Evolutionary conservation across 495 filamentous ascomycete genomes (phyloP), one percentile per base, ranked within the genome.

Genomic region (Aspergillus incahuasiensis): DNA sequence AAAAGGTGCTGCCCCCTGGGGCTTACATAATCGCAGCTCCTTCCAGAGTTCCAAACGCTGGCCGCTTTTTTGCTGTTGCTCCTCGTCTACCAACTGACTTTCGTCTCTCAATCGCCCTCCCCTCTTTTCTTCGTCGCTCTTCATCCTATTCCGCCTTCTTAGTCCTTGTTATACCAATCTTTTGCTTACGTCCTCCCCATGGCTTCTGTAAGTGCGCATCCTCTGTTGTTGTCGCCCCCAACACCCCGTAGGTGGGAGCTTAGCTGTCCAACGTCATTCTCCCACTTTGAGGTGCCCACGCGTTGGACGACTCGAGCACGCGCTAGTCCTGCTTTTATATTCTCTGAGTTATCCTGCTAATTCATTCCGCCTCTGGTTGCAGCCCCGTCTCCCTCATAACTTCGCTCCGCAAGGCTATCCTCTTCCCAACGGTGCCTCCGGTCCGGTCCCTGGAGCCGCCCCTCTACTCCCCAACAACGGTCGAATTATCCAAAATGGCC

Each of bases 401-500:
- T 76, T 78, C 63, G 73, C 58, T 70, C 60, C 72, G 48, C 72
- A 76, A 74, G 76, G 74, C 65, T 78, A 80, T 68, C 60, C 73
- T 56, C 75, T 79, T 40, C 69, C 74, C 25, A 82, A 78, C 60
- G 71, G 77, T 63, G 71, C 75, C 52, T 49, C 69, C 28, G 74
- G 73, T 56, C 76, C 79, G 57, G 74, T 79, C 11, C 76, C 79
- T 57, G 77, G 77, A 56, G 74, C 75, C 52, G 73, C 72, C 49
- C 78, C 79, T 61, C 78, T 82, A 52, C 80, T 82, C 55, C 85
- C 79, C 47, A 88, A 84, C 72, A 86, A 84, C 70, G 84, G 82
- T 56, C 77, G 83, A 58, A 73, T 99, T 44, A 84, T 96, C 63
- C 90, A 97, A 72, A 87, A 83, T 45, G 91, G 89, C 25, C 86